These are phyloP conservation scores for Coniella vitis DNA, from an alignment of 2,329 filamentous ascomycete species.

Conservation along the genomic window DNA sequence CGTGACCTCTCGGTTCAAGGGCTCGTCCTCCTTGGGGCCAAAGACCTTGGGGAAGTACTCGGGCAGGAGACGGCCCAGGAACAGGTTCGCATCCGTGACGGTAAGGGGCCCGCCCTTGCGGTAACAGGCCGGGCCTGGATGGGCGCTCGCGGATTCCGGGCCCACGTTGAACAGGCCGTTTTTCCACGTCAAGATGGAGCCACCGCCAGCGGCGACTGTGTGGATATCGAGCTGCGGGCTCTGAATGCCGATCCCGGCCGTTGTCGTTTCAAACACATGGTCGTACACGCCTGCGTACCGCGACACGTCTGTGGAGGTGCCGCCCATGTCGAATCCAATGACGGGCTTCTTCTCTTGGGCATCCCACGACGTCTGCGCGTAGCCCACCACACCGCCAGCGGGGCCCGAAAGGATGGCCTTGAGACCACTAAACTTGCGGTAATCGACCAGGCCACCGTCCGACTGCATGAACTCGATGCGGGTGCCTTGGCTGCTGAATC, in stretches of 20 bases:
- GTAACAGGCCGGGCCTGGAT: constrained; percentile 63
- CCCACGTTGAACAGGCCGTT: constrained; percentile 64
- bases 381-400: constrained; percentile 72
- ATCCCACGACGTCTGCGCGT: constrained; percentile 67
- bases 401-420: constrained; percentile 67
- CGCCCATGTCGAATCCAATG: constrained; percentile 72
- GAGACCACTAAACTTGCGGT: constrained; percentile 59
- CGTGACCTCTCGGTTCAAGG: constrained; percentile 30
- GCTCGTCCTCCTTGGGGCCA: constrained; percentile 55
- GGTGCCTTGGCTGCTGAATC: constrained; percentile 28
- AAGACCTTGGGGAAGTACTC: constrained; percentile 65
- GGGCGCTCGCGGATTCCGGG: constrained; percentile 58
- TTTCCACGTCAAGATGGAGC: constrained; percentile 61
- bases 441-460: constrained; percentile 43
- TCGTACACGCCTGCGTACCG: constrained; percentile 48
- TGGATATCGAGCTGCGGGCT: constrained; percentile 77
- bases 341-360: constrained; percentile 59
- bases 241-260: constrained; percentile 71
- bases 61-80: constrained; percentile 47
- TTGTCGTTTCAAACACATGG: constrained; percentile 63
- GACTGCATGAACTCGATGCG: constrained; percentile 71
- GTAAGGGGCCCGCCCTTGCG: constrained; percentile 59
- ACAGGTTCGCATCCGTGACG: constrained; percentile 61
- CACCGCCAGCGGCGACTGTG: constrained; percentile 70
- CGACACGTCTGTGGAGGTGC: constrained; percentile 70